These are phyloP conservation scores for Rhodomyrtus psidioides DNA, from an alignment of 441 rosid genomes.

Conservation along the genomic window DNA sequence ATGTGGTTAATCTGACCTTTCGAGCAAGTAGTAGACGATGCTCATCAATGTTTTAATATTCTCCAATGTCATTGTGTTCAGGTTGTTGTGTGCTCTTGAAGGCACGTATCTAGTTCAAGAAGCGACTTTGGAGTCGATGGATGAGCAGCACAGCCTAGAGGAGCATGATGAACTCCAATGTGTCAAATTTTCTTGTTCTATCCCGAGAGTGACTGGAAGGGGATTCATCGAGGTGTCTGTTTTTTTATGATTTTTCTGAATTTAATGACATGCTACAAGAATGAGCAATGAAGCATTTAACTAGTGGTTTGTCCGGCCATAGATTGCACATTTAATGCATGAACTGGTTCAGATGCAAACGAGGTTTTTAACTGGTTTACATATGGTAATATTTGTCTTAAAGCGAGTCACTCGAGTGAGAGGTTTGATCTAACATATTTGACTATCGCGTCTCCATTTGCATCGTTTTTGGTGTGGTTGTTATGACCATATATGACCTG, in stretches of 20 bases:
- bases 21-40: neutral
- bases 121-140: slow-evolving; percentile 27
- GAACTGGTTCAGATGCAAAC: neutral
- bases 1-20: neutral
- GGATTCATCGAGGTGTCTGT: slow-evolving; percentile 86
- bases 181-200: slow-evolving; percentile 53
- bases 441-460: neutral
- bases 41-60: neutral
- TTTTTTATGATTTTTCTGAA: neutral
- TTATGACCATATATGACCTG: neutral
- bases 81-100: slow-evolving; percentile 85
- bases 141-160: slow-evolving; percentile 19
- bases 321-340: neutral
- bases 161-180: slow-evolving; percentile 54
- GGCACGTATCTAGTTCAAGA: slow-evolving; percentile 72
- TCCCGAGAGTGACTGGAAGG: slow-evolving; percentile 59
- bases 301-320: neutral
- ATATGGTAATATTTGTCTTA: neutral
- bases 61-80: slow-evolving; percentile 16
- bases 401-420: neutral
- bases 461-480: neutral
- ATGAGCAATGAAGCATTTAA: neutral
- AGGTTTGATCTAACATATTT: neutral
- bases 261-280: neutral
- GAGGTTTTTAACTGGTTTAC: neutral